These are phyloP conservation scores for Hydnum rufescens DNA, from an alignment of 768 basidiomycete genomes.

Conservation along the genomic window DNA sequence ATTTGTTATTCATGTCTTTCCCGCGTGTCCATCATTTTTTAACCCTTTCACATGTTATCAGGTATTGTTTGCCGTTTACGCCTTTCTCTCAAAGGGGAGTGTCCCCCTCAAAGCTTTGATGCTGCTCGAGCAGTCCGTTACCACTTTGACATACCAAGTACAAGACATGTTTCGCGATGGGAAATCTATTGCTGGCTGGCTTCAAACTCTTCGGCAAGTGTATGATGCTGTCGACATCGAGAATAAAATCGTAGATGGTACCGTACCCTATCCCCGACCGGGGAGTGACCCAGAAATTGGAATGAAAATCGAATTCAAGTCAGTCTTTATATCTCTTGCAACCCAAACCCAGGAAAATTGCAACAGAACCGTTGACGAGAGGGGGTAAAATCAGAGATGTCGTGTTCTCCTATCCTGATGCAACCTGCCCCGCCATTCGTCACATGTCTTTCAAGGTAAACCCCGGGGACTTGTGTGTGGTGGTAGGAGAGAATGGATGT, in stretches of 20 bases:
- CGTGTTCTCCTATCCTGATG: slow-evolving; percentile 31
- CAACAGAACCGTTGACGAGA: neutral
- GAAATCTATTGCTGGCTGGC: neutral
- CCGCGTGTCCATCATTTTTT: too few relatives aligned
- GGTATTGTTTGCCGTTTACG: neutral
- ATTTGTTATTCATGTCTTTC: neutral
- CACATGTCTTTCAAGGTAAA: slow-evolving; percentile 22
- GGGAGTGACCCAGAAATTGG: neutral
- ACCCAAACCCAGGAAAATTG: neutral
- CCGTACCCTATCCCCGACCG: neutral
- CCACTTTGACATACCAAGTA: neutral
- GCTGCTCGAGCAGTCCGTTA: neutral
- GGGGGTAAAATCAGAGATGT: slow-evolving; percentile 35
- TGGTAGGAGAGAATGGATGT: slow-evolving; percentile 39
- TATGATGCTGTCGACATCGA: neutral
- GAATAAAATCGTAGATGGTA: slow-evolving; percentile 1
- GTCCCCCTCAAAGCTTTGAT: neutral
- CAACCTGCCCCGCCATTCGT: slow-evolving; percentile 17
- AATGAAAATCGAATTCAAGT: slow-evolving; percentile 11
- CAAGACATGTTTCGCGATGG: neutral
- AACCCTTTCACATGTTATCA: neutral
- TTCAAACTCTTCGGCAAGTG: neutral
- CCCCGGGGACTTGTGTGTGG: slow-evolving; percentile 29
- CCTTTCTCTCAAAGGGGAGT: neutral
- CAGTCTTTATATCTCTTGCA: neutral